Base-by-base conservation (phyloP, 2,329 filamentous ascomycete species). In the Pseudogymnoascus sp. region DNA sequence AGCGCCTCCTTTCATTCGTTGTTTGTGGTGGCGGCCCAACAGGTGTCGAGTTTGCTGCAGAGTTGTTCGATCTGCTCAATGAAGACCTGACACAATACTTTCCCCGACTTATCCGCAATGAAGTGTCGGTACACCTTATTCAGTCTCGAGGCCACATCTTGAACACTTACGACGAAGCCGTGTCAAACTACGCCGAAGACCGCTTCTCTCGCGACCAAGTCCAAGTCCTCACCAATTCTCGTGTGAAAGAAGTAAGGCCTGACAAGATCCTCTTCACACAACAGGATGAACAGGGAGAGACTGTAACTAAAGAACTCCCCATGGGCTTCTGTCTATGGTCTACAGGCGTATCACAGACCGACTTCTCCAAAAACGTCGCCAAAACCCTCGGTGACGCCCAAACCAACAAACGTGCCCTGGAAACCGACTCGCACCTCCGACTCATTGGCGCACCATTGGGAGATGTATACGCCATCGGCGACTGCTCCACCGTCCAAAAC, bases 321-420 rank as follows among this genome's bases (percentile, higher is more conserved):
- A 93, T 91, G 81, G 95, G 92, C 28, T 96, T 99, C 78, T 98
- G 95, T 70, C 81, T 99, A 12, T 99, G 95, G 95, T 98, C 95
- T 0, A 99, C 95, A 0, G 95, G 95, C 65, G 93, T 99, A 43
- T 82, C 93, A 0, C 95, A 96, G 73, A 90, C 91, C 4, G 84
- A 89, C 26, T 87, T 99, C 68, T 89, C 86, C 73, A 84, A 91
- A 75, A 88, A 79, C 16, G 78, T 99, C 28, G 88, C 93, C 2
- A 79, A 83, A n/a, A 90, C 91, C 70, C 84, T 99, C 2, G 86
- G 85, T 16, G 81, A 88, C 4, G 77, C 79, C 12, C 95, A 99
- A 75, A 92, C 86, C 67, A 99, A 99, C 77, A 85, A 84, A 40
- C 93, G 95, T 73, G 95, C 96, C 2, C 83, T 99, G 7, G 95